Evolutionary conservation across 2,329 filamentous ascomycete species (phyloP).

Genomic region (Exophiala aquamarina): DNA sequence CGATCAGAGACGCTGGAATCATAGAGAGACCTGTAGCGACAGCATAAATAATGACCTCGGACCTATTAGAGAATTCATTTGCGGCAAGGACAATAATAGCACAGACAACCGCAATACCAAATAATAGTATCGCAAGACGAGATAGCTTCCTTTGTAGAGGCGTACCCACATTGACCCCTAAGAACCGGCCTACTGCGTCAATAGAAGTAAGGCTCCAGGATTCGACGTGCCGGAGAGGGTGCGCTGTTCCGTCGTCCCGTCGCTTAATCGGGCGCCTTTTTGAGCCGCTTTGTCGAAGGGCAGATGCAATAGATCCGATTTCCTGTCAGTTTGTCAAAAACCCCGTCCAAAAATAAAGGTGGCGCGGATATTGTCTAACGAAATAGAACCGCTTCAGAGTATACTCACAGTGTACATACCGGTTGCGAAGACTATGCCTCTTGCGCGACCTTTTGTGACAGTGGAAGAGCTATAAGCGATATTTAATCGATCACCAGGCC

Average conservation of each 20-base stretch:
- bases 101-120: slow-evolving; percentile 65
- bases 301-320: slow-evolving; percentile 63
- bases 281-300: slow-evolving; percentile 61
- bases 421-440: slow-evolving; percentile 60
- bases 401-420: slow-evolving; percentile 33
- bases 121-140: slow-evolving; percentile 65
- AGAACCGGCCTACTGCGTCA: slow-evolving; percentile 61
- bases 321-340: slow-evolving; percentile 39
- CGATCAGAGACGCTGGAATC: slow-evolving; percentile 61
- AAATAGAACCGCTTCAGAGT: background rate
- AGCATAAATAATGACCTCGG: slow-evolving; percentile 66
- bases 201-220: slow-evolving; percentile 54
- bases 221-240: slow-evolving; percentile 55
- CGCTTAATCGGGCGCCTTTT: slow-evolving; percentile 53
- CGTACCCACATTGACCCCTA: slow-evolving; percentile 68
- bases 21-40: slow-evolving; percentile 60
- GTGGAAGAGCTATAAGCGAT: slow-evolving; percentile 62
- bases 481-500: slow-evolving; percentile 62
- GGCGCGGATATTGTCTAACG: background rate
- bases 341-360: too few species aligned
- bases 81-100: slow-evolving; percentile 68
- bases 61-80: slow-evolving; percentile 55
- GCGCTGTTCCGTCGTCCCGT: slow-evolving; percentile 48
- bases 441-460: slow-evolving; percentile 62
- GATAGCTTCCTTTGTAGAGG: slow-evolving; percentile 69